Evolutionary conservation across 768 basidiomycete species (phyloP), one percentile per base, ranked within the genome.

Genomic region (Psilocybe azurescens): DNA sequence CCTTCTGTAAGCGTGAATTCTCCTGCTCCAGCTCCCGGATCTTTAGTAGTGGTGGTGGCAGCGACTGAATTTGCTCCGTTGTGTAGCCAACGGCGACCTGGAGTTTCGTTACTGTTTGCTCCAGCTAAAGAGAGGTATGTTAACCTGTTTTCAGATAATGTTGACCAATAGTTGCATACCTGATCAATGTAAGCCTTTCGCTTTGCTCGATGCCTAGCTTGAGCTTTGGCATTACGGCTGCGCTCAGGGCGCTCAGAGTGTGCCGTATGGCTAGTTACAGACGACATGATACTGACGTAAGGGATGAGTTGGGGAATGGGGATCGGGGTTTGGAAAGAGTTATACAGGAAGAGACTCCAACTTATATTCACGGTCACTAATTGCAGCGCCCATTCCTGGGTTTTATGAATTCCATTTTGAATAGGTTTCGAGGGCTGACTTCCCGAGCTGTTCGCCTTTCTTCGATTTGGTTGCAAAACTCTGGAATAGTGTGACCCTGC

Each of bases 171-270:
- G 48, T 51, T 29, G 69, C 79, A 24, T 56, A 92, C 93, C 84
- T 93, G 91, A 67, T 94, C 92, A 71, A 95, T 94, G 80, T 95
- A 95, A 10, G 93, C 93, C 79, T 95, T 95, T 77, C 93, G 85
- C 76, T 95, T 95, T 73, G 93, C 93, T 63, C 93, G 87, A 81
- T 95, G 93, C 69, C 93, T 81, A 38, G 93, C 93, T 79, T 95
- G 93, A 9, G 93, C 93, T 76, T 89, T 89, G 57, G 90, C 90
- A 79, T 93, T 93, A 81, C 91, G 89, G 83, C 89, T 90, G 68
- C 90, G 88, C 77, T 91, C 90, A 81, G 90, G 90, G 73, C 86
- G 86, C 77, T 90, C 88, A 70, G 80, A 56, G 72, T 79, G 78
- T 75, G 76, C 79, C 78, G 85, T 77, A 80, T 85, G 81, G 72